Percentiles rank a stretch among this genome's conserved stretches.
phyloP scores from a whole-genome alignment of 768 basidiomycete genomes.

The Dioszegia hungarica region DNA sequence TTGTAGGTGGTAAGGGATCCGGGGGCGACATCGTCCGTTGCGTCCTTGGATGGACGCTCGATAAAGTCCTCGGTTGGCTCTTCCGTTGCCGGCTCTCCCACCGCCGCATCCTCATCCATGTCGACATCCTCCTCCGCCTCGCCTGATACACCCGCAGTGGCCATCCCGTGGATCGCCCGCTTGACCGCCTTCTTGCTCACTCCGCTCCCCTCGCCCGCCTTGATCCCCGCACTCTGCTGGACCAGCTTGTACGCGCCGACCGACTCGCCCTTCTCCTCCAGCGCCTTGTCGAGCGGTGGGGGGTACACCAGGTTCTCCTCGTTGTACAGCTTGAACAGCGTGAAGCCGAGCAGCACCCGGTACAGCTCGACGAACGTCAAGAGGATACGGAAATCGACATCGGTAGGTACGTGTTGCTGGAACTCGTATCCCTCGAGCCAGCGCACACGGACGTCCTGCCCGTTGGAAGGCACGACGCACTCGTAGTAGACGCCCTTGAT shows the following conservation, averaged over 20 bases:
- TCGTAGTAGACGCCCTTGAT: slow-evolving; percentile 99
- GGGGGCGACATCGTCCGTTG: slow-evolving; percentile 47
- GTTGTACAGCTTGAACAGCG: slow-evolving; percentile 97
- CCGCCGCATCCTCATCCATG: slow-evolving; percentile 24
- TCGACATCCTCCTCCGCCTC: slow-evolving; percentile 33
- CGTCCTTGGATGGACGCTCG: slow-evolving; percentile 45
- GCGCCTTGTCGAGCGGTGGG: slow-evolving; percentile 75
- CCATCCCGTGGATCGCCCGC: slow-evolving; percentile 55
- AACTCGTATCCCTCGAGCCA: slow-evolving; percentile 99
- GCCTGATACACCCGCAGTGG: slow-evolving; percentile 23
- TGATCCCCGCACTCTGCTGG: slow-evolving; percentile 52
- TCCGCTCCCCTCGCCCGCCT: slow-evolving; percentile 48
- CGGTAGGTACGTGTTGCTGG: slow-evolving; percentile 87
- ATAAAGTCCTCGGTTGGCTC: slow-evolving; percentile 49
- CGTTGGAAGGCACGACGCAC: slow-evolving; percentile 74
- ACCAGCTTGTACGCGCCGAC: slow-evolving; percentile 76
- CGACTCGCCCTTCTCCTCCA: slow-evolving; percentile 81
- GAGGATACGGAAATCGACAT: slow-evolving; percentile 97
- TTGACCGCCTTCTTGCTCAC: slow-evolving; percentile 59
- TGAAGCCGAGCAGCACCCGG: slow-evolving; percentile 91
- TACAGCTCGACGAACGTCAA: slow-evolving; percentile 96
- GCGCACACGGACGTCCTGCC: slow-evolving; percentile 68
- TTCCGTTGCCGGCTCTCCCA: slow-evolving; percentile 22
- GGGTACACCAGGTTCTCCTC: slow-evolving; percentile 89
- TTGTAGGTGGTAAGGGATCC: slow-evolving; percentile 57